These are phyloP conservation scores for Handroanthus guayacan DNA, from an alignment of 257 asterid genomes.

Conservation along the genomic window DNA sequence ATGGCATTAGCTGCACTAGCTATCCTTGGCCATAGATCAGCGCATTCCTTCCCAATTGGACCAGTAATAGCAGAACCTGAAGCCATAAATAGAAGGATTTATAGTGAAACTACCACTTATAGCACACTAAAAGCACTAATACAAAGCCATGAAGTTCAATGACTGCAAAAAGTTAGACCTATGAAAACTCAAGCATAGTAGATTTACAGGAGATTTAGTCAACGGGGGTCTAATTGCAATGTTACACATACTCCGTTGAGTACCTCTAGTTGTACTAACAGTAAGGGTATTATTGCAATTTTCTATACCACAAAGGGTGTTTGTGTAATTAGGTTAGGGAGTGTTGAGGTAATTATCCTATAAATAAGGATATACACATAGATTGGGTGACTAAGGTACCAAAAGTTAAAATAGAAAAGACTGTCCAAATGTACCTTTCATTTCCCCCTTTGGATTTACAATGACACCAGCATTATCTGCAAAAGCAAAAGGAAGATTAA, in stretches of 20 bases:
- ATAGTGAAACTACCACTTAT: neutral
- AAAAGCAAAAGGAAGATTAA: neutral
- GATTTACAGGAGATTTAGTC: too few species aligned
- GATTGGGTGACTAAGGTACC: neutral
- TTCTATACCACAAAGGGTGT: too few species aligned
- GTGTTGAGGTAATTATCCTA: too few species aligned
- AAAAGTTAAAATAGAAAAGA: neutral
- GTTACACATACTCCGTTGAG: too few species aligned
- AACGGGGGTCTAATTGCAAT: too few species aligned
- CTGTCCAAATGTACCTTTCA: conserved; percentile 50
- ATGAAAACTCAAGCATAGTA: too few species aligned
- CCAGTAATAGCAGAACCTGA: conserved; percentile 59
- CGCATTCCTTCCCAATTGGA: conserved; percentile 68
- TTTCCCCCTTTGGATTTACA: conserved; percentile 67
- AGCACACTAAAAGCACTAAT: neutral
- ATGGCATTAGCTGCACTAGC: conserved; percentile 55
- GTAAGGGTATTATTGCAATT: too few species aligned
- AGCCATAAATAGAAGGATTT: neutral
- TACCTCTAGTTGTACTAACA: too few species aligned
- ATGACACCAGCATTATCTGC: conserved; percentile 68
- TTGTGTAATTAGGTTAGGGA: too few species aligned
- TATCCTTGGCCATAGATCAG: conserved; percentile 63
- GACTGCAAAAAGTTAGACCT: neutral
- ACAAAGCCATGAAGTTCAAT: neutral
- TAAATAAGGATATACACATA: too few species aligned